phyloP scores from a whole-genome alignment of 352 stramenopile species.

The Albugo candida region DNA sequence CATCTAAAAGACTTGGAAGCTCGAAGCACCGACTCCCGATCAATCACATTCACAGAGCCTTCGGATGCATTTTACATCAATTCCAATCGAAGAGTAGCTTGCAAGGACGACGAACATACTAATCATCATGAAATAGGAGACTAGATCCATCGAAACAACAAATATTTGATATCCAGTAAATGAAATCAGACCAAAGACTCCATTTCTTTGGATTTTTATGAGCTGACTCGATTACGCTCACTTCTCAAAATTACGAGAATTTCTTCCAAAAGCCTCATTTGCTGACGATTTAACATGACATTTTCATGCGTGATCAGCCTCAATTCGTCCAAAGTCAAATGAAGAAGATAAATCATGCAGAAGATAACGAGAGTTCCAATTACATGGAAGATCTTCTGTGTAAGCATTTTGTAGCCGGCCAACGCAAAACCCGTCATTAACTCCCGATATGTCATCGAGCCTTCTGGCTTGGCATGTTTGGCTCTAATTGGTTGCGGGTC shows the following conservation, averaged over 20 bases:
- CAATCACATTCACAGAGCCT: not conserved
- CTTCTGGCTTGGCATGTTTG: too few species aligned
- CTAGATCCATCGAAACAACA: constrained; percentile 13
- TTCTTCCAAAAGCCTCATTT: constrained; percentile 41
- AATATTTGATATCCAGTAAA: not conserved
- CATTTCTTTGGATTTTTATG: constrained; percentile 6
- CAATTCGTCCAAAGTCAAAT: constrained; percentile 35
- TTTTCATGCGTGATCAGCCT: constrained; percentile 27
- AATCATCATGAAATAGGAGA: constrained; percentile 24
- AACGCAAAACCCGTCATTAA: not conserved
- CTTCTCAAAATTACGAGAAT: constrained; percentile 7
- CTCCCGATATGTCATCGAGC: not conserved
- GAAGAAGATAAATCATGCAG: constrained; percentile 46
- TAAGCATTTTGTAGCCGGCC: not conserved
- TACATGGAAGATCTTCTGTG: constrained; percentile 5
- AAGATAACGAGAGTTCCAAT: constrained; percentile 44
- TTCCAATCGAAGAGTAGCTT: constrained; percentile 51
- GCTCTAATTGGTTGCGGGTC: not conserved
- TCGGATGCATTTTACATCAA: constrained; percentile 27
- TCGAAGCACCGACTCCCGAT: not conserved
- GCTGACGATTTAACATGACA: constrained; percentile 33
- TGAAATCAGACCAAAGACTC: not conserved
- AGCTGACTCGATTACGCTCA: constrained; percentile 1
- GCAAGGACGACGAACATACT: constrained; percentile 53
- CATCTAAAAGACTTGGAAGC: not conserved